These are phyloP conservation scores for Glycine latifolia DNA, from an alignment of 306 rosid genomes.

Conservation along the genomic window DNA sequence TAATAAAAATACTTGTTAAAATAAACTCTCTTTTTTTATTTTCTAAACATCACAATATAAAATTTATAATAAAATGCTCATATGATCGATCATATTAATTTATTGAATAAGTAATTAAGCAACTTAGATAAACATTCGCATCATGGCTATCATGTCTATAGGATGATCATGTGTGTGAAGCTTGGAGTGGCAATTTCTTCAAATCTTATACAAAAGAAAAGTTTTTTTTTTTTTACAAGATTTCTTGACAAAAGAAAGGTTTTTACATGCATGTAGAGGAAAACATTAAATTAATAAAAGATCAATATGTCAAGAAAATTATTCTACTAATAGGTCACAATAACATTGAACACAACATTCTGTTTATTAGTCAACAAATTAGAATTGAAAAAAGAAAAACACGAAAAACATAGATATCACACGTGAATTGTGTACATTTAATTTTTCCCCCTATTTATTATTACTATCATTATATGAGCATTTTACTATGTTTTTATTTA, in stretches of 20 bases:
- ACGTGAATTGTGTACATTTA: too few relatives aligned
- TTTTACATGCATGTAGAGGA: background rate
- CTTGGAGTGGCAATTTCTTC: background rate
- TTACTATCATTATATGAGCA: background rate
- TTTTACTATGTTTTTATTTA: too few relatives aligned
- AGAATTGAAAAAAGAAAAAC: background rate
- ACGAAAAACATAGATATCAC: background rate
- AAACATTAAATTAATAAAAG: background rate
- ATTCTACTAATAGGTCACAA: background rate
- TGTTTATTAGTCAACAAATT: background rate
- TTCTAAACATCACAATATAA: background rate
- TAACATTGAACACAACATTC: background rate
- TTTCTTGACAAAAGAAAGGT: background rate
- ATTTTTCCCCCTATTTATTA: too few relatives aligned
- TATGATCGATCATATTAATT: too few relatives aligned
- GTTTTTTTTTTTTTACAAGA: too few relatives aligned
- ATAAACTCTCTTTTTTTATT: background rate
- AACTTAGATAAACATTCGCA: too few relatives aligned
- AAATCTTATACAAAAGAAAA: background rate
- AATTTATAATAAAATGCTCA: too few relatives aligned
- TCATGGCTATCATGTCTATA: too few relatives aligned
- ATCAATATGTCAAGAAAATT: background rate
- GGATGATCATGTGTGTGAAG: background rate
- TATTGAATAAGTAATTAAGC: background rate
- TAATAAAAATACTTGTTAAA: background rate